These are phyloP conservation scores for Aspergillus pseudotamarii DNA, from an alignment of 2,329 filamentous ascomycete species.

Conservation along the genomic window DNA sequence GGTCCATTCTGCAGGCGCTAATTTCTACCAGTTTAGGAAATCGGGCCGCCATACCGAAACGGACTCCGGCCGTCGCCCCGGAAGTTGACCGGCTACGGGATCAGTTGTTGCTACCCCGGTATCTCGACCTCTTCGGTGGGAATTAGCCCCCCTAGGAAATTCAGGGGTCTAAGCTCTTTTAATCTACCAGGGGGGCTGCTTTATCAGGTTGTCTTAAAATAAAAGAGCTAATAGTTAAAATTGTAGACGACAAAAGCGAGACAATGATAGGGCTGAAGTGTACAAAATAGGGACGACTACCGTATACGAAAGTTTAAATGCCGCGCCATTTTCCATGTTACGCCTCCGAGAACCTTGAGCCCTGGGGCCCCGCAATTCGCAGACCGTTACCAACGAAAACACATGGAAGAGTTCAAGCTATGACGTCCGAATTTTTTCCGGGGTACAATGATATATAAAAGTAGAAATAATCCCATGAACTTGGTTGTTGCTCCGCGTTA, in stretches of 20 bases:
- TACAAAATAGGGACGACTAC: not conserved
- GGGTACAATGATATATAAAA: constrained; percentile 6
- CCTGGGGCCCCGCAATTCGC: constrained; percentile 4
- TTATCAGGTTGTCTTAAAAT: not conserved
- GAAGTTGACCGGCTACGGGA: not conserved
- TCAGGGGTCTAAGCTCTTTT: not conserved
- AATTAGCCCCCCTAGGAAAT: not conserved
- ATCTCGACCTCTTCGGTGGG: not conserved
- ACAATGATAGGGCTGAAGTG: not conserved
- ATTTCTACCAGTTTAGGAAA: constrained; percentile 1
- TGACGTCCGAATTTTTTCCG: constrained; percentile 1
- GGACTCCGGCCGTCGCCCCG: not conserved
- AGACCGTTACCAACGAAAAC: not conserved
- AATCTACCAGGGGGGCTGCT: too few relatives aligned
- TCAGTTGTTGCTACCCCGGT: not conserved
- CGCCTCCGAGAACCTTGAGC: not conserved
- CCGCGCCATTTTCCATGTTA: not conserved
- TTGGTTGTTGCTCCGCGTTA: not conserved
- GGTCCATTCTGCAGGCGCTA: constrained; percentile 5
- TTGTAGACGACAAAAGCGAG: not conserved
- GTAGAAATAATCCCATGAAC: constrained; percentile 1
- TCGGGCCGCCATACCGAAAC: not conserved
- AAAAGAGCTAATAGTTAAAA: not conserved
- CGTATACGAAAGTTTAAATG: not conserved
- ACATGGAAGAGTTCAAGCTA: not conserved